Evolutionary conservation across 805 yeast species (phyloP), one percentile per base, ranked within the genome.

Genomic region (Starmerella cellae): DNA sequence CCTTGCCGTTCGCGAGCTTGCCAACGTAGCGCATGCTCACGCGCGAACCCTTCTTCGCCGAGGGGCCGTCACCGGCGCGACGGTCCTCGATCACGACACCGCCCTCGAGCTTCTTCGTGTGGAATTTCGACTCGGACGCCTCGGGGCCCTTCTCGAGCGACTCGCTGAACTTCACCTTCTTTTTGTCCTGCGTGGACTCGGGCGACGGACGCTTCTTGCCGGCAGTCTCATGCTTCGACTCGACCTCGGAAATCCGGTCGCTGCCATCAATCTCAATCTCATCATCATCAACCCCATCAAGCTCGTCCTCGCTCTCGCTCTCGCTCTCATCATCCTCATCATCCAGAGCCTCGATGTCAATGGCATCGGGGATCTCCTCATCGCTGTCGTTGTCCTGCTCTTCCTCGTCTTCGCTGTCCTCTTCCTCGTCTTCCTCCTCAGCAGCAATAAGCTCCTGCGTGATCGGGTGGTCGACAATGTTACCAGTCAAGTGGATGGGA

Each of bases 1-100:
- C 85, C 64, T 83, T 83, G 56, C 97, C 98, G 69, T 87, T 85
- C 70, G 82, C 80, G 64, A 91, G 77, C 71, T 91, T 93, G 62
- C 98, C 98, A 55, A 91, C 82, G 75, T 91, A 91, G 71, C 98
- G 78, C 66, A 91, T 87, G 62, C 95, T 93, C 52, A 91, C 94
- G 63, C 74, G 83, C 68, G 82, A 74, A 48, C 95, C 94, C 56
- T 73, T 69, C 71, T 85, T 87, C 61, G 94, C 94, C 50, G 70
- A 69, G 56, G 83, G 77, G 48, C 98, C 99, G 46, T 75, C 74
- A 59, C 98, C 98, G 46, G 71, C 64, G 48, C 79, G 77, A 66
- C 94, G 80, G 70, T 91, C 98, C 72, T 91, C 98, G 59, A 85
- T 69, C 48, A 81, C 68, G 55, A 91, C 84, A 60, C 96, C 97